Base-by-base conservation (phyloP, 2,329 filamentous ascomycete genomes). In the Mycosphaerella arachidis region DNA sequence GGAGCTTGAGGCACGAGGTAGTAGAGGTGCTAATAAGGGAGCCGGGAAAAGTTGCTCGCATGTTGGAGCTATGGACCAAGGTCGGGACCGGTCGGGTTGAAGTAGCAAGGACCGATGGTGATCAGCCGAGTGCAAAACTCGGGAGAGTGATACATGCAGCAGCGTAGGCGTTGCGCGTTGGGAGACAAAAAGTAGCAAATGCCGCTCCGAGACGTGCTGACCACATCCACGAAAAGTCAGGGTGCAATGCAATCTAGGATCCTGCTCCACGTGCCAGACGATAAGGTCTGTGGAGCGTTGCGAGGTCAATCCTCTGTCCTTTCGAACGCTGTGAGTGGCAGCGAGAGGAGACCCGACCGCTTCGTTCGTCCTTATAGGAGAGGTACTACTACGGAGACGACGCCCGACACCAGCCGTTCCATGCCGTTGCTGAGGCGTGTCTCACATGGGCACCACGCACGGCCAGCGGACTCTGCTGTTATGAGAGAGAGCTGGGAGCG, bases 281-380 rank as follows among this genome's bases (percentile, higher is more conserved):
- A 54, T 27, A 55, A 55, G 53, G 29, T 46, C 18, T n/a, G 53
- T 40, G 35, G 53, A 46, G n/a, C 40, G 45, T 24, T 13, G n/a
- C 37, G 27, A 24, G 33, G 27, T 16, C 13, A 37, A 27, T 33
- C 37, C 54, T 56, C 43, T 40, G 40, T 35, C 7, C 18, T 29
- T 30, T 48, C 43, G 27, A 54, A n/a, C 20, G 53, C 37, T 24
- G 37, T 43, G 50, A 35, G n/a, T 53, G 18, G 29, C 18, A 29
- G 50, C 29, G n/a, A 29, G 53, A 55, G 55, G 55, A 57, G 55
- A 57, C 12, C 55, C 55, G 55, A 31, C 31, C 13, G 33, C 46
- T 18, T 18, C 20, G 16, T 55, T 33, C 27, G 9, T 31, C 18
- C 13, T 35, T 29, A 56, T 48, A 24, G 24, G 24, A 24, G 24